Base-by-base conservation (phyloP, 106 monocot genomes). In the Hemerocallis citrina region DNA sequence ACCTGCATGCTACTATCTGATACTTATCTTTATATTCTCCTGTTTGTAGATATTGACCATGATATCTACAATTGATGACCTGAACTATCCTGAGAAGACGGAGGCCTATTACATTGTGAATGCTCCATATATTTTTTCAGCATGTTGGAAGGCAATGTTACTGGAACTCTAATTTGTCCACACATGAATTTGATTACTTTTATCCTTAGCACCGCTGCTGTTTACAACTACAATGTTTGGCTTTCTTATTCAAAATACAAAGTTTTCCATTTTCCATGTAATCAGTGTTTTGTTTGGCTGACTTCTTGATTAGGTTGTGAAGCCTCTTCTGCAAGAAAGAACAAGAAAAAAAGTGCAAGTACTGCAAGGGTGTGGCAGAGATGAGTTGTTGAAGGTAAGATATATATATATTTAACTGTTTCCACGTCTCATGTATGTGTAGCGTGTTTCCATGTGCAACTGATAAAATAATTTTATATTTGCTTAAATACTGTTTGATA, bases 81-180 rank as follows among this genome's bases (percentile, higher is more conserved):
- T 90, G 22, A 96, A 91, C 56, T 96, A 96, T 68, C 96, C 96
- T 1, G 90, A 96, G 73, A 96, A 96, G 79, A 96, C 87, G 1
- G 81, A 90, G 15, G 84, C 84, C 9, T 96, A 96, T 79, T 96
- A 87, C 63, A 83, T 96, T 13, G 96, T 87, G 16, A 96, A 96
- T 73, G 90, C 81, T 48, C 90, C 90, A 35, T 90, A 87, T 54
- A 72, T 96, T 44, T 96, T 96, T 70, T 96, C 96, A 56, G 84
- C 96, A 22, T 96, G 96, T 70, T 96, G 90, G 90, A 96, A 87
- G 87, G 96, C 87, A 52, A 73, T 16, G 36, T 7, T 20, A 40
- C 52, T 22, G 52, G 25, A 50, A 20, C 31, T 13, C n/a, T 40
- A 5, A 60, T 41, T 32, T 33, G 5, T 14, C 32, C 32, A 22